Percentiles rank a stretch among this genome's conserved stretches.
Conservation (phyloP, 192 early-diverging fungal species). For the Podila verticillata region DNA sequence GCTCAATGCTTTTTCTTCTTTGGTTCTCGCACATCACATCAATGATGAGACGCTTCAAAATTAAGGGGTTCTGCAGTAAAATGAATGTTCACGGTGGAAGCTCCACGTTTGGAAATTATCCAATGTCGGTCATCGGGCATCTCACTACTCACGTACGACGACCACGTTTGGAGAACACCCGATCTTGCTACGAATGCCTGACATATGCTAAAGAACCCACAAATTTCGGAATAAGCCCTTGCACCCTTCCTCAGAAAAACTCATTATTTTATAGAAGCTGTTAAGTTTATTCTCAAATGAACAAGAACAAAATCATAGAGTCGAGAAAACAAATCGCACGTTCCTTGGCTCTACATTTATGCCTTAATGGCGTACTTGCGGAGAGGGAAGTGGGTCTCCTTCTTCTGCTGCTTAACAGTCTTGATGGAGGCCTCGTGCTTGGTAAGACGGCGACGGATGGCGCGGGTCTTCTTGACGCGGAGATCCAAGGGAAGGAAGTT, state of each 20-base stretch:
- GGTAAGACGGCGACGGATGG: slow-evolving; percentile 96
- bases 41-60: no score
- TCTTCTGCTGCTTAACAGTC: slow-evolving; percentile 92
- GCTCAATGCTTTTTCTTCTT: no score
- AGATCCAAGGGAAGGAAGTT: slow-evolving; percentile 97
- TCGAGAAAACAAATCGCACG: slow-evolving; percentile 9
- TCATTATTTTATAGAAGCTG: no score
- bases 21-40: no score
- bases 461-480: slow-evolving; percentile 98
- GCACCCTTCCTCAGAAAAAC: no score
- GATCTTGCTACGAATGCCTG: no score
- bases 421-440: slow-evolving; percentile 78
- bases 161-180: no score
- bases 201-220: slow-evolving; percentile 13
- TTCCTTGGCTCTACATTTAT: slow-evolving; percentile 54
- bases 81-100: no score
- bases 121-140: no score
- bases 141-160: no score
- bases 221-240: not conserved
- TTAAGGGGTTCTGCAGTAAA: no score
- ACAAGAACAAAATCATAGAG: slow-evolving; percentile 6
- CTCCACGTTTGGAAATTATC: not conserved
- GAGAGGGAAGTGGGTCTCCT: slow-evolving; percentile 87
- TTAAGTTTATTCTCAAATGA: slow-evolving; percentile 1
- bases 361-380: slow-evolving; percentile 94